Evolutionary conservation across 208 protist genomes (phyloP).

Genomic region (Trypanosomatidae sp.): DNA sequence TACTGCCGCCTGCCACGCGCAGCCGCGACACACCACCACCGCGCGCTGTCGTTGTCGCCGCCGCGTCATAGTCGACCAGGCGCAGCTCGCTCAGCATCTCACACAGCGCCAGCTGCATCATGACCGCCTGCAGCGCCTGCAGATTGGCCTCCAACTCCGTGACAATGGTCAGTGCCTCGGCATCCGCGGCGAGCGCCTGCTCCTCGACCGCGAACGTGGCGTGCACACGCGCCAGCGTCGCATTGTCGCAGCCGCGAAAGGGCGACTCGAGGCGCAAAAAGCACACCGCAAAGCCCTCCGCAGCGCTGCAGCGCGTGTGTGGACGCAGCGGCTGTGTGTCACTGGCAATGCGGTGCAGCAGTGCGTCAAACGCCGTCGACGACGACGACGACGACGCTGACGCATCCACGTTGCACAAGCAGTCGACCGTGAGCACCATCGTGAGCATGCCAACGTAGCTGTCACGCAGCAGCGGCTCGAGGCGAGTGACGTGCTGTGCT

Average conservation of each 20-base stretch:
- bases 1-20: background rate
- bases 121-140: constrained; percentile 41
- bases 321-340: constrained; percentile 30
- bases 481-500: constrained; percentile 20
- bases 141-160: constrained; percentile 55
- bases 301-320: constrained; percentile 18
- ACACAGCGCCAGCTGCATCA: constrained; percentile 56
- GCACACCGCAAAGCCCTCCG: constrained; percentile 59
- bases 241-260: constrained; percentile 41
- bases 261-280: constrained; percentile 49
- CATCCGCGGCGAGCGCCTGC: constrained; percentile 20
- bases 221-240: constrained; percentile 36
- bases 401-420: constrained; percentile 68
- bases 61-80: constrained; percentile 4
- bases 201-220: constrained; percentile 35
- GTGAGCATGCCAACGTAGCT: constrained; percentile 67
- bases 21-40: background rate
- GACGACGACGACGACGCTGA: constrained; percentile 9
- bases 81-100: constrained; percentile 55
- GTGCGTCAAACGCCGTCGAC: constrained; percentile 16
- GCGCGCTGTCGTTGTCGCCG: background rate
- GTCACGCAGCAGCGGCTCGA: constrained; percentile 23
- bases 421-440: constrained; percentile 49
- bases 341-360: constrained; percentile 32
- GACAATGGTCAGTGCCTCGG: constrained; percentile 27